These are phyloP conservation scores for Auricularia sp. DNA, from an alignment of 768 basidiomycete species.

Conservation along the genomic window DNA sequence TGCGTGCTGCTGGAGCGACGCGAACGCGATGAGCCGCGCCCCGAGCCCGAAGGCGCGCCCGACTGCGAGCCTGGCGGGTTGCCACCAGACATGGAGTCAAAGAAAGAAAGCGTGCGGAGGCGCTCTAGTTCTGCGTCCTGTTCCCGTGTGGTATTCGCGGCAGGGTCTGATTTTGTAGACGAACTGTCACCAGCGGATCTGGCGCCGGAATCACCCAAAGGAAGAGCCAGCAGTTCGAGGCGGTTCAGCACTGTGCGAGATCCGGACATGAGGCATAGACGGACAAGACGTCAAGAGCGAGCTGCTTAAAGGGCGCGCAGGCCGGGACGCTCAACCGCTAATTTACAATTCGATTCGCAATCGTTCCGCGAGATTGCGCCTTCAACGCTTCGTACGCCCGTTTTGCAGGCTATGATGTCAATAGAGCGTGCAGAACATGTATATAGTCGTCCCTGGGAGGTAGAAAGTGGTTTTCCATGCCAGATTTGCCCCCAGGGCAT, in stretches of 20 bases:
- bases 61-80: not conserved
- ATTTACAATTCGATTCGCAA: not conserved
- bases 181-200: not conserved
- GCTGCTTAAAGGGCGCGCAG: no score
- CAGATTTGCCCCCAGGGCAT: not conserved
- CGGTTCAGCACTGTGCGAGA: not conserved
- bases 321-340: no score
- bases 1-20: not conserved
- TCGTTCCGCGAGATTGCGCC: not conserved
- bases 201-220: not conserved
- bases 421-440: not conserved
- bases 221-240: not conserved
- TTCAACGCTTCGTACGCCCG: not conserved
- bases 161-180: no score
- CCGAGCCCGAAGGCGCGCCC: not conserved
- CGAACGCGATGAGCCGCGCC: not conserved
- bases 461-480: not conserved
- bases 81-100: not conserved
- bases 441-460: not conserved
- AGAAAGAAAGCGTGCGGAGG: not conserved
- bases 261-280: not conserved
- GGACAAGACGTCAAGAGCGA: not conserved
- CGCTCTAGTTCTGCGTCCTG: not conserved
- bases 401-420: not conserved
- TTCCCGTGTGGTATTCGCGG: no score